Evolutionary conservation across 2,329 filamentous ascomycete species (phyloP).

Genomic region (Neophaeococcomyces aloes): DNA sequence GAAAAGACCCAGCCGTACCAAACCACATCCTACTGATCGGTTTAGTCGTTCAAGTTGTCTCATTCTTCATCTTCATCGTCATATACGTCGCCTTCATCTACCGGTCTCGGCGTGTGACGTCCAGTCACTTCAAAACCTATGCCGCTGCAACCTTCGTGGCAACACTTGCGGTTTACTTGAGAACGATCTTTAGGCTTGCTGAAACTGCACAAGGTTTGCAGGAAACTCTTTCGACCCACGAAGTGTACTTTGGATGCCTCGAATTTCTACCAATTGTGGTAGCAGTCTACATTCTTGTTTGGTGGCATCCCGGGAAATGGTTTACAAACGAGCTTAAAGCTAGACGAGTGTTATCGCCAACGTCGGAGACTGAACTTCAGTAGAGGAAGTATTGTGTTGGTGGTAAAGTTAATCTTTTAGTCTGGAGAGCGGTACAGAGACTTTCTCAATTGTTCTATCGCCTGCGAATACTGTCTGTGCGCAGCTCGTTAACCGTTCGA

Average conservation of each 20-base stretch:
- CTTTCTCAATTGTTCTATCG: too few relatives aligned
- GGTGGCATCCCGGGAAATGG: constrained; percentile 37
- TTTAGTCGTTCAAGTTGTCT: constrained; percentile 45
- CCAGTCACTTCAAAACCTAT: constrained; percentile 28
- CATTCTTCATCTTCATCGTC: constrained; percentile 41
- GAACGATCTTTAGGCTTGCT: constrained; percentile 45
- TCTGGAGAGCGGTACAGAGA: too few relatives aligned
- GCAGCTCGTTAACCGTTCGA: too few relatives aligned
- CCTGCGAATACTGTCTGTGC: too few relatives aligned
- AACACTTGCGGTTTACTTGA: constrained; percentile 42
- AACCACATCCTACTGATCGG: constrained; percentile 49
- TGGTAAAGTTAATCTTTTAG: too few relatives aligned
- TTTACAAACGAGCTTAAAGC: constrained; percentile 8
- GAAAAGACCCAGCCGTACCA: constrained; percentile 39
- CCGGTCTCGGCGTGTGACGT: constrained; percentile 24
- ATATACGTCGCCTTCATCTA: constrained; percentile 32
- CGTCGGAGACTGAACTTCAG: too few relatives aligned
- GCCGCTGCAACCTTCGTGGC: constrained; percentile 34
- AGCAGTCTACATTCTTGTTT: constrained; percentile 37
- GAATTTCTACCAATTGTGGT: constrained; percentile 47
- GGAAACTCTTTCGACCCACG: constrained; percentile 38
- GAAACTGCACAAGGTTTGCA: constrained; percentile 44
- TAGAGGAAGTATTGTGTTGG: too few relatives aligned
- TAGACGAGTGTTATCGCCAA: background rate
- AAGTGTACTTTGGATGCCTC: constrained; percentile 44